phyloP scores from a whole-genome alignment of 202 grass and related monocot genomes.

The Digitaria exilis region DNA sequence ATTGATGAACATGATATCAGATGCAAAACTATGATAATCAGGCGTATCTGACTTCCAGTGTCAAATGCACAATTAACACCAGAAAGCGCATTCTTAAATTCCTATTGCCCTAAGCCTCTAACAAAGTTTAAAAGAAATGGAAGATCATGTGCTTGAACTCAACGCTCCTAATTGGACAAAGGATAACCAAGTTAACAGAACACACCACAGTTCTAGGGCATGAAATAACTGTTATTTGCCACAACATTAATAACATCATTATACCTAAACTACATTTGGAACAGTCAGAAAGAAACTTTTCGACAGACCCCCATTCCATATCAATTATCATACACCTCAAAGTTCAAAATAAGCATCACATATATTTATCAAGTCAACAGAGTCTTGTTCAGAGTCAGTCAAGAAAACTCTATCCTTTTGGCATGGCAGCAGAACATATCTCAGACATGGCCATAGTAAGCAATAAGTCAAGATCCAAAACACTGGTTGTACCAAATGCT shows the following conservation, averaged over 20 bases:
- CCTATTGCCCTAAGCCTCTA: background rate
- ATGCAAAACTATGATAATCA: background rate
- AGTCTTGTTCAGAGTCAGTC: background rate
- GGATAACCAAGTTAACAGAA: background rate
- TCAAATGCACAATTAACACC: background rate
- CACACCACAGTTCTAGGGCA: background rate
- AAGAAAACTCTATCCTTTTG: background rate
- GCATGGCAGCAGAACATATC: background rate
- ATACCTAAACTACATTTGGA: background rate
- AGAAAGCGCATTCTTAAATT: background rate
- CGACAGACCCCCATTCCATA: background rate
- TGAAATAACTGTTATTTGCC: background rate
- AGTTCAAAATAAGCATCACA: background rate
- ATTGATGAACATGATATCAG: background rate
- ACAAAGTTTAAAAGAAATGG: conserved; percentile 26
- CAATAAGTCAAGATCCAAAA: background rate
- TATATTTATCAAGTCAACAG: background rate
- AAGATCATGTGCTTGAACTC: background rate
- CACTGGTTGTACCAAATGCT: background rate
- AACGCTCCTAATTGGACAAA: background rate
- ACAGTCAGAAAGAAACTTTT: background rate
- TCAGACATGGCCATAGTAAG: background rate
- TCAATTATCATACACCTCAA: background rate
- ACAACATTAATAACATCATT: background rate
- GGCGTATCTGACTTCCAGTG: background rate